Percentiles rank a stretch among this genome's conserved stretches.
phyloP scores from a whole-genome alignment of 2,329 filamentous ascomycete genomes.

The Phialocephala sp. region DNA sequence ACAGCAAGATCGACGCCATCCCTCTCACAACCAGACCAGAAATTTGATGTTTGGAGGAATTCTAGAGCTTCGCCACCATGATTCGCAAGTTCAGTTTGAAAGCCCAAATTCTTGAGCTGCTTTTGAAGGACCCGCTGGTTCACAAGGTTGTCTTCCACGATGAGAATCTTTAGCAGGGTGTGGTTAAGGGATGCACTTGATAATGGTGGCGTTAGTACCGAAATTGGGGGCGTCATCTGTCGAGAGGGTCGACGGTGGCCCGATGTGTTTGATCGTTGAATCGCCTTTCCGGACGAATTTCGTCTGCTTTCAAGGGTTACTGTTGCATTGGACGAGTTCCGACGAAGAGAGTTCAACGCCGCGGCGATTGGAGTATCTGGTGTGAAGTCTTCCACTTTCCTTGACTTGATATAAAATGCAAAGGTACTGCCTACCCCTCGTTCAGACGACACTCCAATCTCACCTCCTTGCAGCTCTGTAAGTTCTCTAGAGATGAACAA shows the following conservation, averaged over 20 bases:
- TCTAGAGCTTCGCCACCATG: slow-evolving; percentile 68
- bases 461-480: slow-evolving; percentile 79
- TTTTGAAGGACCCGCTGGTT: slow-evolving; percentile 69
- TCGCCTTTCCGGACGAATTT: slow-evolving; percentile 31
- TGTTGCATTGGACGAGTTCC: slow-evolving; percentile 28
- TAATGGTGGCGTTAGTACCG: slow-evolving; percentile 14
- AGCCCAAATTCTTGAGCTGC: slow-evolving; percentile 65
- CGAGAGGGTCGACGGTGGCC: slow-evolving; percentile 16
- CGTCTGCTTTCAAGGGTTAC: slow-evolving; percentile 34
- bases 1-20: slow-evolving; percentile 63
- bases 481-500: slow-evolving; percentile 81
- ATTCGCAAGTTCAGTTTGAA: slow-evolving; percentile 66
- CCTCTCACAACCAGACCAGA: slow-evolving; percentile 53
- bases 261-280: slow-evolving; percentile 31
- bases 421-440: slow-evolving; percentile 75
- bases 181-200: slow-evolving; percentile 27
- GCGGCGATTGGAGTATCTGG: slow-evolving; percentile 38
- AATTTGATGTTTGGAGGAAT: slow-evolving; percentile 59
- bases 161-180: slow-evolving; percentile 56
- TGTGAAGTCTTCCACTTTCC: slow-evolving; percentile 27
- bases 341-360: slow-evolving; percentile 27
- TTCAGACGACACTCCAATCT: slow-evolving; percentile 75
- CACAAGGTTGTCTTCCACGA: slow-evolving; percentile 72
- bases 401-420: slow-evolving; percentile 66
- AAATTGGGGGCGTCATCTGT: slow-evolving; percentile 12